Evolutionary conservation across 2,329 filamentous ascomycete genomes (phyloP), one percentile per base, ranked within the genome.

Genomic region (Venturiaceae sp.): DNA sequence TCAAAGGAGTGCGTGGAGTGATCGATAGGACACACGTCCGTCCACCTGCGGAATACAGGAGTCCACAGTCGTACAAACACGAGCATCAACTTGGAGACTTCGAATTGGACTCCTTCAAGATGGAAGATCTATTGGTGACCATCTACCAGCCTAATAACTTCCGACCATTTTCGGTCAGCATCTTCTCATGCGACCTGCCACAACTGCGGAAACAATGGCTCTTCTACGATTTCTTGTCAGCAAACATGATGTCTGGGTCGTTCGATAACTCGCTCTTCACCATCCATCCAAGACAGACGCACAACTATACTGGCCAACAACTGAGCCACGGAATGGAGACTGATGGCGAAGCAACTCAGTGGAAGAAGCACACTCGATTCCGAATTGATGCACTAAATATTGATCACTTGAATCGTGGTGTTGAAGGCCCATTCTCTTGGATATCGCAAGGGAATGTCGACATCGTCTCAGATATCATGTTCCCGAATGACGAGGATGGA

Each of bases 401-500:
- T 58, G 94, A 97, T 66, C 94, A 99, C 70, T 80, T 99, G 9
- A 99, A 99, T 69, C 84, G 91, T 44, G 92, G 92, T 26, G 90
- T 96, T 19, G 85, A 94, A 62, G 94, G 94, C 0, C 92, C 92
- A 0, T 96, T 99, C 71, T 92, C 90, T 3, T 99, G 94, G 94
- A 99, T 99, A 57, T 88, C 95, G 64, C 90, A 97, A 73, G 94
- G 94, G 34, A 95, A 94, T 62, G 91, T 99, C 41, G 94, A 99
- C 69, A 96, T 99, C 62, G 86, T 97, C 14, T 88, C 94, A 6
- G 94, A 99, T 67, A 85, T 99, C 63, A 92, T 96, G 84, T 89
- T 99, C 62, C 94, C 94, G 0, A 84, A 85, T 33, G 94, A 97
- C 58, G 89, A 95, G 60, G 91, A 92, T 62, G 89, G 92, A 62